Evolutionary conservation across 129 eudicot species (phyloP).

Genomic region (Apium graveolens): DNA sequence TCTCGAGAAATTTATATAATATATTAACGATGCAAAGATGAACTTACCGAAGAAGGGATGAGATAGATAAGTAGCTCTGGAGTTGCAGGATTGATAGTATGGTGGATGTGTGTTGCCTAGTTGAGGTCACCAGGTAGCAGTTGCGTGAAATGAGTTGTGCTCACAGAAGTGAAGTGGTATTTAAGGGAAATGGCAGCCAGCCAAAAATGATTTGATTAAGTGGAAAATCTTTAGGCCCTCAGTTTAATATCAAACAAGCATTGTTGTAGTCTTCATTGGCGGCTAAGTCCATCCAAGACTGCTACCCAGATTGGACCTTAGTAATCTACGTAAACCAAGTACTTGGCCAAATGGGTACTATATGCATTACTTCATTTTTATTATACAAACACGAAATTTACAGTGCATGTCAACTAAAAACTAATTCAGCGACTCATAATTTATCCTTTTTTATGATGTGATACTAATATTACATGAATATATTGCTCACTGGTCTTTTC

Average conservation of each 20-base stretch:
- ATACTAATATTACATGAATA: too few species aligned
- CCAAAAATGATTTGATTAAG: not conserved
- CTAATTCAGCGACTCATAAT: too few species aligned
- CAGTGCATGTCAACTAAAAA: too few species aligned
- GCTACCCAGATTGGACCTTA: not conserved
- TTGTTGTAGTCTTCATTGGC: not conserved
- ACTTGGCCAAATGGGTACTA: not conserved
- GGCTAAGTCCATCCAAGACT: conserved; percentile 1
- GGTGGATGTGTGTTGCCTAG: not conserved
- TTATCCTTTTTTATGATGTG: too few species aligned
- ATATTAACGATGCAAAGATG: not conserved
- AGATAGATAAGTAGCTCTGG: not conserved
- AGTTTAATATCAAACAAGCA: not conserved
- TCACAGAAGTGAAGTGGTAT: not conserved
- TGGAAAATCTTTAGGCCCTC: not conserved
- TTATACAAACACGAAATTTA: too few species aligned
- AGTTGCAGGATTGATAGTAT: not conserved
- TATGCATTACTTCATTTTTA: not conserved
- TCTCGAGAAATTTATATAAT: too few species aligned
- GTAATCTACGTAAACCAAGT: not conserved
- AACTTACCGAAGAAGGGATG: not conserved
- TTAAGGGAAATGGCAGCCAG: not conserved
- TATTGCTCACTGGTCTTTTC: too few species aligned
- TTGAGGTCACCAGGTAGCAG: not conserved
- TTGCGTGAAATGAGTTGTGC: not conserved